Percentiles rank a stretch among this genome's conserved stretches.
Evolutionary conservation across 164 flowering plant species (phyloP).

Genomic region (Protea cynaroides): DNA sequence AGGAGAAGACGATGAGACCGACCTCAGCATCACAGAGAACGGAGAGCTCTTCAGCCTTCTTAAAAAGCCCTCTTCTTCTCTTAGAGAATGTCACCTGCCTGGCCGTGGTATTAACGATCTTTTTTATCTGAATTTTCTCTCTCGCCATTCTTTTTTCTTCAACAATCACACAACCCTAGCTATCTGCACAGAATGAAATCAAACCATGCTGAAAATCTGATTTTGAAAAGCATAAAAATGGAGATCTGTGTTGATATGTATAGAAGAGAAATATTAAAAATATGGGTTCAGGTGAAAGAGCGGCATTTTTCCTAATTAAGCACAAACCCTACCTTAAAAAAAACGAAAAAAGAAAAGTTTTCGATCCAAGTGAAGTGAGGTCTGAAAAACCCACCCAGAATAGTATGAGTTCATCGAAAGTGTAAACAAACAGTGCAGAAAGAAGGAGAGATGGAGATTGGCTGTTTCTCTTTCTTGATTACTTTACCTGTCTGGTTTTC

Average conservation of each 20-base stretch:
- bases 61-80: constrained; percentile 58
- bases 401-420: neutral
- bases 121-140: constrained; percentile 59
- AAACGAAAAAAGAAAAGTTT: neutral
- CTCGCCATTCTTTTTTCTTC: constrained; percentile 31
- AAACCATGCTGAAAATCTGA: neutral
- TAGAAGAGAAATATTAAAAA: too few species aligned
- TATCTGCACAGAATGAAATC: neutral
- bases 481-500: neutral
- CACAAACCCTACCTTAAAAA: constrained; percentile 5
- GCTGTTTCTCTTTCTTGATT: neutral
- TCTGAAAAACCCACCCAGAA: neutral
- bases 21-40: constrained; percentile 62
- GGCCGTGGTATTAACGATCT: constrained; percentile 49
- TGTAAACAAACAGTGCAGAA: neutral
- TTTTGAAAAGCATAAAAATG: too few species aligned
- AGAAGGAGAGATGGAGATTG: neutral
- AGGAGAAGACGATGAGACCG: constrained; percentile 50
- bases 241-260: too few species aligned
- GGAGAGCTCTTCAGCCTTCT: constrained; percentile 58
- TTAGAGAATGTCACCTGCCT: constrained; percentile 64
- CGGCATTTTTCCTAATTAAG: constrained; percentile 13
- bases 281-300: constrained; percentile 1
- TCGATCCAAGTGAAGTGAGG: too few species aligned
- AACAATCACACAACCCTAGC: neutral